Evolutionary conservation across 2,329 filamentous ascomycete species (phyloP).

Genomic region (Magnaporthiopsis rhizophila): DNA sequence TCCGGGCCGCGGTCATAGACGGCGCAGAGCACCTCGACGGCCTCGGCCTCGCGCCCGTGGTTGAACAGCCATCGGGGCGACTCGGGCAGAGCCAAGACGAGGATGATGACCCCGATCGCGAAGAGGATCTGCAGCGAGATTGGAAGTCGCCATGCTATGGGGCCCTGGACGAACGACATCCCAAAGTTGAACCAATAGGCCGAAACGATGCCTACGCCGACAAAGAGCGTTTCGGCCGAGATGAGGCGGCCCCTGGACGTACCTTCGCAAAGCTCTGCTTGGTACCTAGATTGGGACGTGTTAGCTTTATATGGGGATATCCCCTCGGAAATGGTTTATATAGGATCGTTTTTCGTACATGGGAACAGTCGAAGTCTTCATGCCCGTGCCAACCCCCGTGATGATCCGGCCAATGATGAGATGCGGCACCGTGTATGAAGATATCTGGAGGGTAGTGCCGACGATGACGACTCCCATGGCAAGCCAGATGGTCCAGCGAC

Average conservation of each 20-base stretch:
- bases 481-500: neutral
- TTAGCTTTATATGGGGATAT: too few species aligned
- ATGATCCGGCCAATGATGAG: neutral
- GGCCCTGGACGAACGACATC: constrained; percentile 28
- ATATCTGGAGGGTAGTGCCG: neutral
- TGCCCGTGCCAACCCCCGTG: too few species aligned
- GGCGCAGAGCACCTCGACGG: constrained; percentile 29
- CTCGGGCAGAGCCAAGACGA: constrained; percentile 30
- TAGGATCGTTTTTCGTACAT: too few species aligned
- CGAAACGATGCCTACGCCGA: too few species aligned
- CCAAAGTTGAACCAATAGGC: constrained; percentile 43
- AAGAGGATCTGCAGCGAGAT: constrained; percentile 35
- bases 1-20: constrained; percentile 50
- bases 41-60: constrained; percentile 26
- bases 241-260: too few species aligned
- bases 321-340: too few species aligned
- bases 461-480: neutral
- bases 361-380: too few species aligned
- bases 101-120: constrained; percentile 23
- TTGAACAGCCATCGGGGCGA: constrained; percentile 32
- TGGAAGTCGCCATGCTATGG: constrained; percentile 47
- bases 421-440: neutral
- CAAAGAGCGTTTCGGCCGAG: too few species aligned
- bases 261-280: too few species aligned
- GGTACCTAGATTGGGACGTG: too few species aligned